Evolutionary conservation across 306 rosid genomes (phyloP).

Genomic region (Begonia peltatifolia): DNA sequence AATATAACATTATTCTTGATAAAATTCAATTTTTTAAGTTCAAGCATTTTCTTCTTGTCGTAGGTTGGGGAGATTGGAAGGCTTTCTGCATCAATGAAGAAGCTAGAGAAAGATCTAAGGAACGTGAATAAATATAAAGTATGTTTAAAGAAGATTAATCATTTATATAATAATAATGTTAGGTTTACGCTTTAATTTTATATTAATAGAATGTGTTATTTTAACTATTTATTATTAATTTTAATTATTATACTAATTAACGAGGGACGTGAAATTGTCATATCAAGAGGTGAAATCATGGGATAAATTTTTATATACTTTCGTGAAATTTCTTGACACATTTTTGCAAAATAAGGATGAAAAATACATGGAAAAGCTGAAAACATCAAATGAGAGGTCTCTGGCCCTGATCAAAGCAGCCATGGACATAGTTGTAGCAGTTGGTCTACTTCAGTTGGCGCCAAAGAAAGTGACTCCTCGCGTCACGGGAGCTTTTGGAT

Average conservation of each 20-base stretch:
- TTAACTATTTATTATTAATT: no score
- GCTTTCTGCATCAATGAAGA: slow-evolving; percentile 69
- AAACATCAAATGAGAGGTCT: slow-evolving; percentile 67
- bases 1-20: no score
- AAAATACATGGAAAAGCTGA: slow-evolving; percentile 53
- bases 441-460: slow-evolving; percentile 83
- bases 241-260: no score
- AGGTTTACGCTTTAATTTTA: no score
- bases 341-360: slow-evolving; percentile 37
- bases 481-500: slow-evolving; percentile 86
- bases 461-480: slow-evolving; percentile 86
- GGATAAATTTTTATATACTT: no score
- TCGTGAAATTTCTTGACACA: neutral
- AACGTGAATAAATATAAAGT: slow-evolving; percentile 51
- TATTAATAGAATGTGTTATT: no score
- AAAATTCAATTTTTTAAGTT: no score
- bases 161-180: no score
- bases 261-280: no score
- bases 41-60: neutral
- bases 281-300: no score
- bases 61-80: slow-evolving; percentile 95
- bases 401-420: slow-evolving; percentile 72
- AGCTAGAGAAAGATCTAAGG: slow-evolving; percentile 73
- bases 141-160: slow-evolving; percentile 13
- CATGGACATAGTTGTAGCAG: slow-evolving; percentile 73